Conservation (phyloP, 2,329 filamentous ascomycete species). For the Aurifilum marmelostoma region DNA sequence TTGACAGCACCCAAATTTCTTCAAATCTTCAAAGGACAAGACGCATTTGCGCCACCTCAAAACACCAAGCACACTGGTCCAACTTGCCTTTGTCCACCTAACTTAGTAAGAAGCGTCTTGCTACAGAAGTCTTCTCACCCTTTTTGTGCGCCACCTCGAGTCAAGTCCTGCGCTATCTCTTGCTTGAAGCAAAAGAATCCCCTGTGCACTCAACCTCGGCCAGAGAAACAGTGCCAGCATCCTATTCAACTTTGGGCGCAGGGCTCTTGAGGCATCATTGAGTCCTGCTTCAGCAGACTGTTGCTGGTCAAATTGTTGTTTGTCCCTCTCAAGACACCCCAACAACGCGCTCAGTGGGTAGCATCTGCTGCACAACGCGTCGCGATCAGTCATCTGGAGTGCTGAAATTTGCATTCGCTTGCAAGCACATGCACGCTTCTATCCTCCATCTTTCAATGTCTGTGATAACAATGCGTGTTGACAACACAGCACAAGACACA, state of each 20-base stretch:
- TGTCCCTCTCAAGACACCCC: neutral
- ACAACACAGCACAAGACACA: slow-evolving; percentile 5
- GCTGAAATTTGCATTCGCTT: neutral
- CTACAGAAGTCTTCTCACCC: no score
- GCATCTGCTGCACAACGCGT: neutral
- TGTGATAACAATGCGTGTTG: slow-evolving; percentile 22
- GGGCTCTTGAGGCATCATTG: neutral
- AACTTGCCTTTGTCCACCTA: neutral
- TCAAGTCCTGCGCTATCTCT: neutral
- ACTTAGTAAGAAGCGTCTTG: neutral
- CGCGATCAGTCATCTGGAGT: slow-evolving; percentile 5
- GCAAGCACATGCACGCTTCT: slow-evolving; percentile 7
- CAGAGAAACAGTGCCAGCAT: neutral
- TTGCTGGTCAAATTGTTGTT: neutral
- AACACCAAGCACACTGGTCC: neutral
- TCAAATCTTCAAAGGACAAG: neutral
- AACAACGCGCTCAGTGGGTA: neutral
- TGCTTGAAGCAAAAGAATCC: neutral
- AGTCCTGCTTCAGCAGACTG: neutral
- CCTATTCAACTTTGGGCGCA: neutral
- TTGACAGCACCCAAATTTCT: slow-evolving; percentile 17
- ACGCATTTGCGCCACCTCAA: neutral
- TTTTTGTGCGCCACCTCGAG: neutral
- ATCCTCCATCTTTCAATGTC: slow-evolving; percentile 1
- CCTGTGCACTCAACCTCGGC: neutral